phyloP scores from a whole-genome alignment of 148 eudicot species.

The Rhododendron ovatum region DNA sequence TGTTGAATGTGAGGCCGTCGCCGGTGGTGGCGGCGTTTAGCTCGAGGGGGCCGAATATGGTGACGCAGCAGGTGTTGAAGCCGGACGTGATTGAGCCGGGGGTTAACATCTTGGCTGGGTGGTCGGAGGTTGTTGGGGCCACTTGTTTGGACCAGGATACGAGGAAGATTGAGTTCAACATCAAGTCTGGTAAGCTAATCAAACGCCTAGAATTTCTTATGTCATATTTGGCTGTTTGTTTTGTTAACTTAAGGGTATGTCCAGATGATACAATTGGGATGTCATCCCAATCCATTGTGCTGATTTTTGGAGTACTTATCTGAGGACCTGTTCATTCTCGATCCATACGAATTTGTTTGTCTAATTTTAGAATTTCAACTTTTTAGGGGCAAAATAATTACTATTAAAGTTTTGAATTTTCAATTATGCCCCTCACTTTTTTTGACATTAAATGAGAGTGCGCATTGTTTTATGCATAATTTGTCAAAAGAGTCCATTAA shows the following conservation, averaged over 20 bases:
- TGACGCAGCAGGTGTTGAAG: slow-evolving; percentile 76
- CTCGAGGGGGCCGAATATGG: slow-evolving; percentile 58
- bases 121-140: slow-evolving; percentile 79
- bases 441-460: no score
- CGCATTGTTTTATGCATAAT: no score
- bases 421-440: slow-evolving; percentile 5
- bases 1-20: slow-evolving; percentile 74
- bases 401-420: no score
- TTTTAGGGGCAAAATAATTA: background rate
- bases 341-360: no score
- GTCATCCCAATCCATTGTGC: background rate
- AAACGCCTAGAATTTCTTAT: slow-evolving; percentile 21
- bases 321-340: background rate
- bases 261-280: background rate
- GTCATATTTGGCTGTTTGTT: background rate
- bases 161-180: slow-evolving; percentile 66
- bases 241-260: background rate
- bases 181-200: slow-evolving; percentile 64
- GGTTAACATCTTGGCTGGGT: slow-evolving; percentile 82
- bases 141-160: slow-evolving; percentile 63
- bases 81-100: slow-evolving; percentile 95
- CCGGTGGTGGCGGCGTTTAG: slow-evolving; percentile 82
- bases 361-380: no score
- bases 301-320: background rate
- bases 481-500: no score